A percentile compares a stretch with the other conserved stretches of the same genome.
These are phyloP conservation scores for Trichophaea hybrida DNA, from an alignment of 2,329 filamentous ascomycete genomes.

Conservation along the genomic window DNA sequence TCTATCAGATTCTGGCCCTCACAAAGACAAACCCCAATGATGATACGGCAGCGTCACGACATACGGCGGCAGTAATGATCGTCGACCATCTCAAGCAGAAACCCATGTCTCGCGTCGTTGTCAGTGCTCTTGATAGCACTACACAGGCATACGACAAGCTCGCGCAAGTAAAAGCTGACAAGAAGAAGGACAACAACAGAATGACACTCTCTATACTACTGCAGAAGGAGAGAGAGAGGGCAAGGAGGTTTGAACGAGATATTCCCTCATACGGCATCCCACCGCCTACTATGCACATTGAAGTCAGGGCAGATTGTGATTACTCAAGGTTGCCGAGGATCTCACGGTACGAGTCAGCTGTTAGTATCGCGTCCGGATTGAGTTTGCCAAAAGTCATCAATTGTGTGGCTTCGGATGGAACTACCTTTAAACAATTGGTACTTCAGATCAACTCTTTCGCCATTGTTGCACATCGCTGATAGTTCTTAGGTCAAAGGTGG, in stretches of 20 bases:
- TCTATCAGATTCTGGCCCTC: constrained; percentile 90
- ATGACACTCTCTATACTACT: not conserved
- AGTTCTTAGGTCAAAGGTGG: constrained; percentile 63
- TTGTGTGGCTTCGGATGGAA: constrained; percentile 61
- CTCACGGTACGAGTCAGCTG: constrained; percentile 53
- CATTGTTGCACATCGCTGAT: constrained; percentile 13
- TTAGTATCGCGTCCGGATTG: constrained; percentile 76
- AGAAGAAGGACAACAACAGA: not conserved
- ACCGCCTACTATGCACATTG: constrained; percentile 76
- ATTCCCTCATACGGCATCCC: constrained; percentile 57
- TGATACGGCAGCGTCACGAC: constrained; percentile 4
- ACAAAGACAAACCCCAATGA: constrained; percentile 30
- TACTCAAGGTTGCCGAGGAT: constrained; percentile 69
- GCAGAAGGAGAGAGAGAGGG: not conserved
- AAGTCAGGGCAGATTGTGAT: constrained; percentile 55
- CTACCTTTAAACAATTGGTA: constrained; percentile 69
- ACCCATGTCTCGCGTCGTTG: constrained; percentile 3
- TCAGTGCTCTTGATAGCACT: constrained; percentile 5
- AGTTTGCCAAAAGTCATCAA: constrained; percentile 91
- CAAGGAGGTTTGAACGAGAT: constrained; percentile 16
- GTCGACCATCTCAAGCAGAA: constrained; percentile 1
- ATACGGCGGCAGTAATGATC: constrained; percentile 10
- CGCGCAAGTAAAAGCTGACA: constrained; percentile 8
- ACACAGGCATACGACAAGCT: constrained; percentile 13
- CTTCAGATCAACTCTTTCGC: not conserved